Conservation (phyloP, 2,329 filamentous ascomycete genomes). For the Neofusicoccum umdonicola region DNA sequence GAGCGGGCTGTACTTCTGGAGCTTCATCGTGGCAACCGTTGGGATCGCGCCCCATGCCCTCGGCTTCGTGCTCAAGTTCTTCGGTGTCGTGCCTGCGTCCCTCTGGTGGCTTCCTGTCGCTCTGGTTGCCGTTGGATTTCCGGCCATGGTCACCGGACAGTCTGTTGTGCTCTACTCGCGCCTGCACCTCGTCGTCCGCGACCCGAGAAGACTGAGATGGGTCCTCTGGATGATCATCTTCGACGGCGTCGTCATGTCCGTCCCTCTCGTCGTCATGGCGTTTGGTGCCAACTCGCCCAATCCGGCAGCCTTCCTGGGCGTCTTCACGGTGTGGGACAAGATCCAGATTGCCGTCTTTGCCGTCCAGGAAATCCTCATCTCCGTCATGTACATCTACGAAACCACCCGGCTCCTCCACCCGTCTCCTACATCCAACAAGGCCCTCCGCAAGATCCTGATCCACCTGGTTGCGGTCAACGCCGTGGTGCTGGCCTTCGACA, state of each 20-base stretch:
- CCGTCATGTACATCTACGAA: slow-evolving; percentile 4
- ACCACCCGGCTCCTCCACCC: not conserved
- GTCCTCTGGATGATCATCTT: slow-evolving; percentile 59
- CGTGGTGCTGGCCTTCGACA: slow-evolving; percentile 41
- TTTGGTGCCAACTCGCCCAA: slow-evolving; percentile 50
- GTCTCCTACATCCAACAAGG: not conserved
- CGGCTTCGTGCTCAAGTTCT: slow-evolving; percentile 48
- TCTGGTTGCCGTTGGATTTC: slow-evolving; percentile 54
- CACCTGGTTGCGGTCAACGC: slow-evolving; percentile 41
- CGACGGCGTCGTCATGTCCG: slow-evolving; percentile 54
- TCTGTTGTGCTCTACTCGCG: slow-evolving; percentile 62
- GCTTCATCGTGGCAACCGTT: slow-evolving; percentile 42
- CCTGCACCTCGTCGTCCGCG: slow-evolving; percentile 58
- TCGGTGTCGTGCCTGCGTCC: slow-evolving; percentile 31
- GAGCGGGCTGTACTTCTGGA: slow-evolving; percentile 51
- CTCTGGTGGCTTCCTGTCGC: slow-evolving; percentile 33
- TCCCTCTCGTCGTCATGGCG: slow-evolving; percentile 55
- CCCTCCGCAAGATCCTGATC: slow-evolving; percentile 26
- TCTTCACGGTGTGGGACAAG: slow-evolving; percentile 45
- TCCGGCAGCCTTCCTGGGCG: slow-evolving; percentile 31
- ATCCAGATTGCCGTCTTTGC: slow-evolving; percentile 46
- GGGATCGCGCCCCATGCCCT: slow-evolving; percentile 48
- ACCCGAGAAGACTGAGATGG: slow-evolving; percentile 47
- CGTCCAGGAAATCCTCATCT: slow-evolving; percentile 37
- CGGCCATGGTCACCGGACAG: slow-evolving; percentile 61